Evolutionary conservation across 2,329 filamentous ascomycete genomes (phyloP), one percentile per base, ranked within the genome.

Genomic region (Westerdykella sp.): DNA sequence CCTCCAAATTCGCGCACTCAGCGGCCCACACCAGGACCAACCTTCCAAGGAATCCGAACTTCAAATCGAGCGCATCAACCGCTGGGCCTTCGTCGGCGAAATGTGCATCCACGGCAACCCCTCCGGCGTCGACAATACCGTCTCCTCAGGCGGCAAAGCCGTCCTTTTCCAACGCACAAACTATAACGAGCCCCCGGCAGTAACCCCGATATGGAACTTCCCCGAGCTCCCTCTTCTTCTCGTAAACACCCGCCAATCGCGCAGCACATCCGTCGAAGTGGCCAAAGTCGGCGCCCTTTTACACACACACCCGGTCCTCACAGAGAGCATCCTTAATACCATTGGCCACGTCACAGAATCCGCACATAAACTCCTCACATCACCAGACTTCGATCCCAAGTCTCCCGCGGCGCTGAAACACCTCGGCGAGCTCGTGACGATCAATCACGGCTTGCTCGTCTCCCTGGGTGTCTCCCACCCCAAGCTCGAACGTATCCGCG

Each of bases 101-200:
- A 85, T 97, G 81, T 93, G 89, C 69, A 96, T 97, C 50, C 93
- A 98, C 63, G 93, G 91, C 31, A 97, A 95, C 60, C 93, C 93
- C 1, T 95, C 88, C 0, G 93, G 93, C 0, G 87, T 98, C 35
- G 93, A 98, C 69, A 98, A 98, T 67, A 98, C 93, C 2, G 91
- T 98, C 22, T 79, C 91, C 11, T 86, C 90, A 11, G 87, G 94
- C 58, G 93, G 93, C 44, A 96, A 95, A 69, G 93, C 90, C 0
- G 89, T 98, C 1, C 74, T 97, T 2, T 98, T 95, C 70, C 84
- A 91, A 59, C 79, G 90, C 41, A 78, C 74, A 40, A 85, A 94
- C 62, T 87, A 90, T 65, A 74, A 74, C 45, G 84, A 84, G 61
- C 87, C 90, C 2, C 88, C 91, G 0, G 71, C 72, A 0, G 89